phyloP scores from a whole-genome alignment of 495 filamentous ascomycete species.

The Sordaria brevicollis region DNA sequence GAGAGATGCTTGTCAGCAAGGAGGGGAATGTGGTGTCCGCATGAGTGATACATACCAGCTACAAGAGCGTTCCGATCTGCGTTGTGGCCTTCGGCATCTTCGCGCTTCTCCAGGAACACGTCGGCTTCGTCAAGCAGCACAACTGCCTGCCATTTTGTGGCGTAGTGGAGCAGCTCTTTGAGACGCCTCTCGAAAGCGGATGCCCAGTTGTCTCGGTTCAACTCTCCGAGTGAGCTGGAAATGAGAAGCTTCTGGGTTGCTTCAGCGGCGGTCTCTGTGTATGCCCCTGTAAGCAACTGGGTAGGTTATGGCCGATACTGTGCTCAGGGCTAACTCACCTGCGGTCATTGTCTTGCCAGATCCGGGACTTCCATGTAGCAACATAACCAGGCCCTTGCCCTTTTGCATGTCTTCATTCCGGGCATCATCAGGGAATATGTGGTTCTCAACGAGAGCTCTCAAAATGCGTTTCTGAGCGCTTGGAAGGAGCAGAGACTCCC shows the following conservation, averaged over 20 bases:
- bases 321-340: slow-evolving; percentile 1
- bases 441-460: slow-evolving; percentile 67
- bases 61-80: slow-evolving; percentile 30
- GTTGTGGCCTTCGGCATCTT: neutral
- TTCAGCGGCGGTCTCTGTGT: neutral
- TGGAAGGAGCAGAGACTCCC: slow-evolving; percentile 64
- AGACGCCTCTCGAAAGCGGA: slow-evolving; percentile 62
- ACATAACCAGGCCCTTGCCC: slow-evolving; percentile 40
- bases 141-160: slow-evolving; percentile 71
- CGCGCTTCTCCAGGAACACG: slow-evolving; percentile 19
- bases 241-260: slow-evolving; percentile 1
- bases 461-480: slow-evolving; percentile 76
- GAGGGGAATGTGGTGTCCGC: neutral
- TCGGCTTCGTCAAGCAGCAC: slow-evolving; percentile 54
- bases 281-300: neutral
- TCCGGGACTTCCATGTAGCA: slow-evolving; percentile 38
- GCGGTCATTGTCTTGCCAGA: slow-evolving; percentile 45
- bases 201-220: neutral
- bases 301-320: neutral
- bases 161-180: slow-evolving; percentile 71
- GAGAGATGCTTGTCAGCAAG: neutral
- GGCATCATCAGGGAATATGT: slow-evolving; percentile 27
- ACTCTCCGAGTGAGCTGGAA: neutral
- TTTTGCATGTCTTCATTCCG: slow-evolving; percentile 71
- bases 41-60: neutral